Evolutionary conservation across 305 asterid genomes (phyloP).

Genomic region (Andrographis paniculata): DNA sequence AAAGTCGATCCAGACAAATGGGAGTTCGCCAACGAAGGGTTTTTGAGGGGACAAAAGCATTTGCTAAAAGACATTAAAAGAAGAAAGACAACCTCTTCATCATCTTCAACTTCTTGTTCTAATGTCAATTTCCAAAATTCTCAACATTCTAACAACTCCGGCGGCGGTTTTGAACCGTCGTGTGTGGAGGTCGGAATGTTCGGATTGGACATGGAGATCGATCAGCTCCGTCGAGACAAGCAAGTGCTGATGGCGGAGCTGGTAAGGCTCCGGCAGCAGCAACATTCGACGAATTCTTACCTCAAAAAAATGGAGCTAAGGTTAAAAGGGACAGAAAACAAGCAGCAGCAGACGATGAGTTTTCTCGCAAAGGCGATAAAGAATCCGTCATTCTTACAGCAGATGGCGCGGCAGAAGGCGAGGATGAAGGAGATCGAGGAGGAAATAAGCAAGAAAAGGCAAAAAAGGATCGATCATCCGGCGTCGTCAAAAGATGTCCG

Average conservation of each 20-base stretch:
- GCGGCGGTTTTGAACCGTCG: no score
- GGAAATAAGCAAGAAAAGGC: conserved; percentile 29
- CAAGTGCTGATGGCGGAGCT: conserved; percentile 39
- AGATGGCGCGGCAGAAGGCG: conserved; percentile 35
- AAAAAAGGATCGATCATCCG: conserved; percentile 37
- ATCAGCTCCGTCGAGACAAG: conserved; percentile 51
- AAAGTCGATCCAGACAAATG: conserved; percentile 73
- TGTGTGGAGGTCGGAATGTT: conserved; percentile 56
- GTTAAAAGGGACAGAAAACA: conserved; percentile 40
- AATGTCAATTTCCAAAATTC: no score
- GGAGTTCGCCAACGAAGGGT: conserved; percentile 81
- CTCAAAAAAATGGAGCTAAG: conserved; percentile 41
- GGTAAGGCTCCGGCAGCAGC: conserved; percentile 58
- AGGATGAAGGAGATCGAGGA: conserved; percentile 35
- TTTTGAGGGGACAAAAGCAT: conserved; percentile 55
- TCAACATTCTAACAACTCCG: no score
- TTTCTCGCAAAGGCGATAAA: conserved; percentile 50
- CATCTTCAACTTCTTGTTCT: conserved; percentile 13
- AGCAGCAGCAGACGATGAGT: conserved; percentile 46
- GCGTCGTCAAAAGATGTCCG: conserved; percentile 13
- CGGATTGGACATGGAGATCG: conserved; percentile 45
- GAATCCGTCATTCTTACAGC: conserved; percentile 37
- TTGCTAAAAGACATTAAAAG: conserved; percentile 40
- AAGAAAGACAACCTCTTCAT: conserved; percentile 40
- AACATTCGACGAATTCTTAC: conserved; percentile 35